Evolutionary conservation across 495 filamentous ascomycete species (phyloP).

Genomic region (Thozetella sp.): DNA sequence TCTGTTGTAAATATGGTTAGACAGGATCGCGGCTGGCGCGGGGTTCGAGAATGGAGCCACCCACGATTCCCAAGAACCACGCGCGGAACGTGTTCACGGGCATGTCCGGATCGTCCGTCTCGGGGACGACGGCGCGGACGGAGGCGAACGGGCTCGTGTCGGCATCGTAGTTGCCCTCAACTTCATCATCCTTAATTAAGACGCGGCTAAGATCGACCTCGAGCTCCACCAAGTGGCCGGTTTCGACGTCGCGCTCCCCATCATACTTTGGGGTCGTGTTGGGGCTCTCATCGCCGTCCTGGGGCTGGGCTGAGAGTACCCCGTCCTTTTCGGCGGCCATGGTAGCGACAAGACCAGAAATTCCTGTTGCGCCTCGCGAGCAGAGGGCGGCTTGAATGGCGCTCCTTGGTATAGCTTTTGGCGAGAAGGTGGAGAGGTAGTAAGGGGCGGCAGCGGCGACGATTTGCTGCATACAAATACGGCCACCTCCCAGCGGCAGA

Average conservation of each 20-base stretch:
- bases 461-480: too few relatives aligned
- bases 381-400: too few relatives aligned
- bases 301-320: not conserved
- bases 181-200: slow-evolving; percentile 28
- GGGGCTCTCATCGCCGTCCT: not conserved
- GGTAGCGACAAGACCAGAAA: not conserved
- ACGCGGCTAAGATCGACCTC: slow-evolving; percentile 28
- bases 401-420: too few relatives aligned
- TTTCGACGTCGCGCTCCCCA: slow-evolving; percentile 21
- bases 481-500: too few relatives aligned
- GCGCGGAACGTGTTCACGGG: slow-evolving; percentile 29
- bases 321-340: not conserved
- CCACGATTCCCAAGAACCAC: slow-evolving; percentile 27
- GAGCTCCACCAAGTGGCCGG: slow-evolving; percentile 27
- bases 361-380: not conserved
- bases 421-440: too few relatives aligned
- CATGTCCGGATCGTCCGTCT: slow-evolving; percentile 27
- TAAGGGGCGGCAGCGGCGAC: too few relatives aligned
- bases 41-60: slow-evolving; percentile 5
- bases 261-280: not conserved
- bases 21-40: too few relatives aligned
- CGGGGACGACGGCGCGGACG: slow-evolving; percentile 39
- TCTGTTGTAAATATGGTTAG: too few relatives aligned
- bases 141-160: slow-evolving; percentile 35
- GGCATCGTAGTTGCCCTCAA: slow-evolving; percentile 30